phyloP scores from a whole-genome alignment of 441 rosid species.

The Sinapis alba region DNA sequence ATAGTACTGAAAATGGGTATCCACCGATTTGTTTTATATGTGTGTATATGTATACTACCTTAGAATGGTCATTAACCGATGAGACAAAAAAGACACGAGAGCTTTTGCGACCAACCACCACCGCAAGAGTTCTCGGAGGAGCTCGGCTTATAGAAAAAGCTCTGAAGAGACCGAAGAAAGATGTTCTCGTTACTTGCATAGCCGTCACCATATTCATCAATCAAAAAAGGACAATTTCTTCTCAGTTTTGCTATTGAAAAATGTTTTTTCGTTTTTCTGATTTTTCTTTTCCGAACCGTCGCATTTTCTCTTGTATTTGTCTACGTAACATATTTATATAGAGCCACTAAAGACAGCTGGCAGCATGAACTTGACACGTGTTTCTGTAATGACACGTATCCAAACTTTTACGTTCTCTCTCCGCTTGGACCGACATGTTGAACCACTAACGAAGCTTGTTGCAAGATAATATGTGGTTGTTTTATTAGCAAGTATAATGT shows the following conservation, averaged over 20 bases:
- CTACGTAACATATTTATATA: conserved; percentile 26
- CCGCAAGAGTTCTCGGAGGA: conserved; percentile 37
- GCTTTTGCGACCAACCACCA: conserved; percentile 38
- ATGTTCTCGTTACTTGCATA: conserved; percentile 43
- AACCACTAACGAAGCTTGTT: not conserved
- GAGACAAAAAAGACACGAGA: conserved; percentile 62
- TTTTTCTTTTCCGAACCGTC: not conserved
- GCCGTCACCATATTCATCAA: conserved; percentile 48
- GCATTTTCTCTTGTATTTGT: not conserved
- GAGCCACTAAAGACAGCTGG: conserved; percentile 39
- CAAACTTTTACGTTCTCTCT: not conserved
- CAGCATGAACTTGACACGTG: conserved; percentile 44
- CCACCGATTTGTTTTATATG: not conserved
- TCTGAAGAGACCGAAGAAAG: conserved; percentile 44
- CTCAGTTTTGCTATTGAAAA: not conserved
- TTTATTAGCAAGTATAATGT: not conserved
- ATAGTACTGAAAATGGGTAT: not conserved
- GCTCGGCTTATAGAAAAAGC: conserved; percentile 41
- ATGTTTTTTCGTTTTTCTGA: not conserved
- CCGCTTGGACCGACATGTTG: not conserved
- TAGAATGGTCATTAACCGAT: conserved; percentile 49
- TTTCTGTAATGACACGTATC: conserved; percentile 42
- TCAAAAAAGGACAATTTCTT: not conserved
- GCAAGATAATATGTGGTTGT: not conserved
- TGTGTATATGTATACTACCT: conserved; percentile 1